Conservation (phyloP, 2,329 filamentous ascomycete species). For the Reticulascus tulasneorum region DNA sequence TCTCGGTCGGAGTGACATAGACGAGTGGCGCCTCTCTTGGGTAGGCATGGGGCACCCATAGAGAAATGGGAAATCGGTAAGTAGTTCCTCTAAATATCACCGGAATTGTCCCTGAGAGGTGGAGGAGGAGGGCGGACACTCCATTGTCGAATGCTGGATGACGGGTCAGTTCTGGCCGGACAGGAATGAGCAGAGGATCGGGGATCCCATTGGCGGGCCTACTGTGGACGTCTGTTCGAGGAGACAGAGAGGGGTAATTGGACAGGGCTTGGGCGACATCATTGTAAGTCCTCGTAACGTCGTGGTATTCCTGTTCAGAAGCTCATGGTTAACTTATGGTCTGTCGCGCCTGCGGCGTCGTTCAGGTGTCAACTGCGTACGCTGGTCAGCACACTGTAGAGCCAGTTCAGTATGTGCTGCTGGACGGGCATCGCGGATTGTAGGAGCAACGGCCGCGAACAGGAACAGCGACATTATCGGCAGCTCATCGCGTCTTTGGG, state of each 20-base stretch:
- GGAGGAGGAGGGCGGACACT: slow-evolving; percentile 77
- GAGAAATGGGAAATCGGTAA: slow-evolving; percentile 84
- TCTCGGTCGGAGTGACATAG: slow-evolving; percentile 83
- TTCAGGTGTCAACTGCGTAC: slow-evolving; percentile 42
- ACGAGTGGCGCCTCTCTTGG: slow-evolving; percentile 79
- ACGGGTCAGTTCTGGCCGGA: slow-evolving; percentile 17
- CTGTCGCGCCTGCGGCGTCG: slow-evolving; percentile 2
- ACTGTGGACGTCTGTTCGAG: slow-evolving; percentile 95
- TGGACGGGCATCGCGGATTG: slow-evolving; percentile 64
- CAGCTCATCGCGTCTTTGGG: no score
- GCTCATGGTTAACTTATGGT: no score
- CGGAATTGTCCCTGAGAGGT: slow-evolving; percentile 84
- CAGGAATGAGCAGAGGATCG: slow-evolving; percentile 4
- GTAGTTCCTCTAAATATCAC: slow-evolving; percentile 83
- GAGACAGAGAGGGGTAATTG: slow-evolving; percentile 73
- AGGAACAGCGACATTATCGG: no score
- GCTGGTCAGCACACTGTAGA: slow-evolving; percentile 83
- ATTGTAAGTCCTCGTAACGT: slow-evolving; percentile 88
- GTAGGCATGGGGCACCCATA: slow-evolving; percentile 93
- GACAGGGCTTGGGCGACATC: slow-evolving; percentile 82
- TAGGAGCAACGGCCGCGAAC: neutral
- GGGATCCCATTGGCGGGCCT: slow-evolving; percentile 33
- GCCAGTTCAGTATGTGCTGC: slow-evolving; percentile 89
- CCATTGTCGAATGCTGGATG: slow-evolving; percentile 80
- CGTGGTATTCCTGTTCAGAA: slow-evolving; percentile 73